Evolutionary conservation across 345 rosid genomes (phyloP), one percentile per base, ranked within the genome.

Genomic region (Mercurialis annua): DNA sequence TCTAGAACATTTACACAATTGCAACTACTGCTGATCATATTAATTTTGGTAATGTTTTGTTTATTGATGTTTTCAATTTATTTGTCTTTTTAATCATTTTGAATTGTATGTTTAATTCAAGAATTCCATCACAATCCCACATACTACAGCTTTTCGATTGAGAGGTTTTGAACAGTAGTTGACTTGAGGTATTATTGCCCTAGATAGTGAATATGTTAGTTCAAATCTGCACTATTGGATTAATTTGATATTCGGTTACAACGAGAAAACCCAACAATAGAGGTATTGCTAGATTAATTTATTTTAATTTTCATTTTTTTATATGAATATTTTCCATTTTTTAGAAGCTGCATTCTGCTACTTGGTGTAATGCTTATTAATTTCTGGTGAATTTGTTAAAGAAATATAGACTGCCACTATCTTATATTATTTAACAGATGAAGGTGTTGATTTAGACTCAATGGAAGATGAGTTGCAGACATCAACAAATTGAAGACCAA

Each of bases 141-240:
- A n/a, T n/a, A n/a, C n/a, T n/a, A n/a, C n/a, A n/a, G n/a, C n/a
- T n/a, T n/a, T n/a, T n/a, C n/a, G n/a, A n/a, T n/a, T n/a, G n/a
- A n/a, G n/a, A n/a, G n/a, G n/a, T n/a, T n/a, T n/a, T n/a, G n/a
- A n/a, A n/a, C n/a, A n/a, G n/a, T n/a, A n/a, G n/a, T n/a, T n/a
- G n/a, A n/a, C n/a, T n/a, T n/a, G n/a, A n/a, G n/a, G n/a, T n/a
- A n/a, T n/a, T n/a, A n/a, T n/a, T n/a, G 98, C 98, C 59, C 91
- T 93, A 66, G 98, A 93, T 82, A 93, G 98, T 69, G 98, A 93
- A 78, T 93, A 88, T 81, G 98, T 93, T 66, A 93, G 98, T 77
- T 93, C 98, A 72, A 90, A 93, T 90, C 92, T 93, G 46, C 97
- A 93, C 72, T 89, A 90, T 70, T 93, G 98, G 97, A 90, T 93